Conservation (phyloP, 1,284 basidiomycete genomes). For the Marasmius tenuissimus region DNA sequence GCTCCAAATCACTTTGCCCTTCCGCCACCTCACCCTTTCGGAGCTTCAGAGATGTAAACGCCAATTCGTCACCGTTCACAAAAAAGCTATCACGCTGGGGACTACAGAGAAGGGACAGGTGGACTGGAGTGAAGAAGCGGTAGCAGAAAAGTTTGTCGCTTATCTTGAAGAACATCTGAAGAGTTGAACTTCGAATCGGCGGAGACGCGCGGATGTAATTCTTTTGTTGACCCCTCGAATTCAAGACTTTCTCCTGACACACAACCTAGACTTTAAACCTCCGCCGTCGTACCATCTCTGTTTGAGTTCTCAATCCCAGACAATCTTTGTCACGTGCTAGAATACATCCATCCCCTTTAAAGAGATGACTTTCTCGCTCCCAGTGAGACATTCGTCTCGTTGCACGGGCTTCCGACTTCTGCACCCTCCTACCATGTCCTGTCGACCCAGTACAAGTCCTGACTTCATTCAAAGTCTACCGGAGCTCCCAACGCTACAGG, state of each 20-base stretch:
- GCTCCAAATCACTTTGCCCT: conserved; percentile 55
- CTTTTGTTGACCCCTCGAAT: not conserved
- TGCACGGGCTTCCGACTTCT: no score
- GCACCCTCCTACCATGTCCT: no score
- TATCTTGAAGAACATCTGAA: conserved; percentile 79
- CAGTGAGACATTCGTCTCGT: no score
- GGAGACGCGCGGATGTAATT: not conserved
- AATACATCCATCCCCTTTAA: no score
- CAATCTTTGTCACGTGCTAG: no score
- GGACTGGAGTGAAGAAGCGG: conserved; percentile 74
- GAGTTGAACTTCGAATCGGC: conserved; percentile 25
- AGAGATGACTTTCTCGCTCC: no score
- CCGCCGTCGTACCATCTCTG: not conserved
- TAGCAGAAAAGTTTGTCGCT: conserved; percentile 72
- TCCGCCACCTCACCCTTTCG: conserved; percentile 72
- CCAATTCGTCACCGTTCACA: conserved; percentile 85
- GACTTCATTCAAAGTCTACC: no score
- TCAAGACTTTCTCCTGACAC: not conserved
- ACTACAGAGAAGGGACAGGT: conserved; percentile 78
- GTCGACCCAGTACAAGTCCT: no score
- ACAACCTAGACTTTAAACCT: not conserved
- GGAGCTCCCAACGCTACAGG: no score
- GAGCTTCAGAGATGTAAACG: conserved; percentile 87
- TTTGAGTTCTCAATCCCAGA: no score
- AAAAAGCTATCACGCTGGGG: conserved; percentile 83